Percentiles rank a stretch among this genome's conserved stretches.
Conservation (phyloP, 2,329 filamentous ascomycete species). For the Metarhizium anisopliae region DNA sequence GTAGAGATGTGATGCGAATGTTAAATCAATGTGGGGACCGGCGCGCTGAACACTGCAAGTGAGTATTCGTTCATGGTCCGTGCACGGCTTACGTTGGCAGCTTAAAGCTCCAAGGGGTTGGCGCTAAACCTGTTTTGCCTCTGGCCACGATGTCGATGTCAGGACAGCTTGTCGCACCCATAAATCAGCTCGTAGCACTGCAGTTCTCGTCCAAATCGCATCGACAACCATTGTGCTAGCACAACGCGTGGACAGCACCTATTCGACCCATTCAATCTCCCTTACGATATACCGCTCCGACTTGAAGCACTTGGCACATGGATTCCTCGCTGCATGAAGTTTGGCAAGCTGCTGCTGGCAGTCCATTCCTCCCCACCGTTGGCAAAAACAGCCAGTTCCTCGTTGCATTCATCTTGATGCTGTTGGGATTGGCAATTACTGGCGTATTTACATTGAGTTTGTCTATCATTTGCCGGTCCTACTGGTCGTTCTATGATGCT, state of each 20-base stretch:
- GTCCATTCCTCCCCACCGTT: conserved; percentile 72
- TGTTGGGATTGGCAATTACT: conserved; percentile 62
- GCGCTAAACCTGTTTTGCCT: conserved; percentile 23
- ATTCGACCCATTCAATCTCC: not conserved
- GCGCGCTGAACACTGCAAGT: not conserved
- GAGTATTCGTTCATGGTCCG: conserved; percentile 8
- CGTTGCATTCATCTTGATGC: conserved; percentile 67
- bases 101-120: not conserved
- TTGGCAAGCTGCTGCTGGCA: conserved; percentile 87
- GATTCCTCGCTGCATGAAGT: conserved; percentile 77
- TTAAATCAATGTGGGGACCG: not conserved
- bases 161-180: conserved; percentile 6
- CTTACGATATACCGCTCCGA: not conserved
- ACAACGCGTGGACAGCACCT: not conserved
- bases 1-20: not conserved
- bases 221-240: not conserved
- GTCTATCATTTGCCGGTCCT: conserved; percentile 14
- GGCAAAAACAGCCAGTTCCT: conserved; percentile 78
- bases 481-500: not conserved
- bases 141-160: conserved; percentile 25
- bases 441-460: conserved; percentile 91
- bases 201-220: not conserved
- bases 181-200: not conserved
- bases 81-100: conserved; percentile 22
- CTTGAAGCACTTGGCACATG: conserved; percentile 40